Evolutionary conservation across 768 basidiomycete genomes (phyloP).

Genomic region (Tricholomella constricta): DNA sequence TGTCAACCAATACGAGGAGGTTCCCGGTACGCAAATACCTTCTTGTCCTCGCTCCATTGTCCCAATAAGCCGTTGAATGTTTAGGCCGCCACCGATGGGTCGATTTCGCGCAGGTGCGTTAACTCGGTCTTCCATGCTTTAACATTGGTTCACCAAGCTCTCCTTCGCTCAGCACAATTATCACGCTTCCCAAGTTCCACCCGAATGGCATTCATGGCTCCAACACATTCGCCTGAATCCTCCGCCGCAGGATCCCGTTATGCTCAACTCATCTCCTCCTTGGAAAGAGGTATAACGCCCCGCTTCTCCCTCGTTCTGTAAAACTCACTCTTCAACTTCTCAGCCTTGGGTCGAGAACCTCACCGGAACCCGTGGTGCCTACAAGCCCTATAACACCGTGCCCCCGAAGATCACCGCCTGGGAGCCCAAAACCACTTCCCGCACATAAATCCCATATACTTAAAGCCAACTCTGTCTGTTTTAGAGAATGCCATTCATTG

Average conservation of each 20-base stretch:
- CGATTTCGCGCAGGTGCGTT: slow-evolving; percentile 80
- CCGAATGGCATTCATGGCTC: slow-evolving; percentile 98
- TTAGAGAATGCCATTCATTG: slow-evolving; percentile 12
- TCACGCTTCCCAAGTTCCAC: slow-evolving; percentile 91
- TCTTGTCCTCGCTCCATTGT: background rate
- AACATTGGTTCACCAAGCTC: background rate
- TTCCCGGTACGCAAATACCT: slow-evolving; percentile 66
- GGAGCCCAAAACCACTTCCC: slow-evolving; percentile 70
- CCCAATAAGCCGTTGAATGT: slow-evolving; percentile 7
- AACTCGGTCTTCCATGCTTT: background rate
- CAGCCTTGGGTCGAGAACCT: slow-evolving; percentile 87
- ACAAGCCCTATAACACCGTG: slow-evolving; percentile 85
- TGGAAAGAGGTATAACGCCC: slow-evolving; percentile 79
- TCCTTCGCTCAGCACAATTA: slow-evolving; percentile 61
- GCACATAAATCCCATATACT: slow-evolving; percentile 29
- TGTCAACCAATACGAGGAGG: slow-evolving; percentile 79
- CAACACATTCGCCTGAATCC: slow-evolving; percentile 85
- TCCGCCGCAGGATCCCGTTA: slow-evolving; percentile 71
- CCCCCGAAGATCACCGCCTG: slow-evolving; percentile 81
- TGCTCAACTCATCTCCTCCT: slow-evolving; percentile 67
- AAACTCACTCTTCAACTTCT: background rate
- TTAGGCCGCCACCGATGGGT: slow-evolving; percentile 96
- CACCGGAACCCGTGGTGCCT: slow-evolving; percentile 92
- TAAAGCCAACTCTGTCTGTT: slow-evolving; percentile 8
- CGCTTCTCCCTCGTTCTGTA: background rate